Percentiles rank a stretch among this genome's conserved stretches.
phyloP scores from a whole-genome alignment of 805 yeast species.

The Starmerella davenportii region DNA sequence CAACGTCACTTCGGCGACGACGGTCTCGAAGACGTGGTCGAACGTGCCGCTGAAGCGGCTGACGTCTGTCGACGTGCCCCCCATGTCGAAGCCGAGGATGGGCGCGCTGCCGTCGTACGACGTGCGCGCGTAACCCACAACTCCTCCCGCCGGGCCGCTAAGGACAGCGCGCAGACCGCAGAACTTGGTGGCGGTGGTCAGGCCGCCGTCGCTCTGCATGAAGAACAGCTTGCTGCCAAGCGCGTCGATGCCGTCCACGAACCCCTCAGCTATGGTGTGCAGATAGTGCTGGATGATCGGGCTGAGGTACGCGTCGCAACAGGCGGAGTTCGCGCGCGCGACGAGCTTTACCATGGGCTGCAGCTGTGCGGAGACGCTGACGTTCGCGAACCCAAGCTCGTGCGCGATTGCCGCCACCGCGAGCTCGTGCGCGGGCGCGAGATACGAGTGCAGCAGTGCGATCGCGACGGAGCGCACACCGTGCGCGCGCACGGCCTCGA shows the following conservation, averaged over 20 bases:
- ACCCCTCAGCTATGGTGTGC: conserved; percentile 41
- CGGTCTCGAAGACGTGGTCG: conserved; percentile 67
- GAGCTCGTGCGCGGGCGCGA: conserved; percentile 52
- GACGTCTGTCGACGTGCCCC: conserved; percentile 80
- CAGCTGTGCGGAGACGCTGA: conserved; percentile 49
- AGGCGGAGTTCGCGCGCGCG: conserved; percentile 57
- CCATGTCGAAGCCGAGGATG: conserved; percentile 73
- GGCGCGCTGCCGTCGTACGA: conserved; percentile 39
- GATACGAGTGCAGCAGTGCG: conserved; percentile 54
- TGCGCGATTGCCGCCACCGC: conserved; percentile 41
- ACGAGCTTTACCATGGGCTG: conserved; percentile 68
- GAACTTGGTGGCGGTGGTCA: conserved; percentile 65
- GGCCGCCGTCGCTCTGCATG: conserved; percentile 95
- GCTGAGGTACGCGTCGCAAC: conserved; percentile 68
- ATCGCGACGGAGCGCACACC: conserved; percentile 59
- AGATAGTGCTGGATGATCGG: conserved; percentile 59
- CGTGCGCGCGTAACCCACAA: conserved; percentile 79
- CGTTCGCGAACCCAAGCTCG: conserved; percentile 47
- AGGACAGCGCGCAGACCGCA: conserved; percentile 77
- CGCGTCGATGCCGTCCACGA: conserved; percentile 33
- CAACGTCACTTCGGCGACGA: conserved; percentile 66
- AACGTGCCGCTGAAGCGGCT: conserved; percentile 51
- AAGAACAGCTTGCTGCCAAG: conserved; percentile 29
- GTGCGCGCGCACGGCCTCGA: conserved; percentile 31
- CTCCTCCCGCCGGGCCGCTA: conserved; percentile 97